phyloP scores from a whole-genome alignment of 768 basidiomycete genomes.

The Lepiota venenata region DNA sequence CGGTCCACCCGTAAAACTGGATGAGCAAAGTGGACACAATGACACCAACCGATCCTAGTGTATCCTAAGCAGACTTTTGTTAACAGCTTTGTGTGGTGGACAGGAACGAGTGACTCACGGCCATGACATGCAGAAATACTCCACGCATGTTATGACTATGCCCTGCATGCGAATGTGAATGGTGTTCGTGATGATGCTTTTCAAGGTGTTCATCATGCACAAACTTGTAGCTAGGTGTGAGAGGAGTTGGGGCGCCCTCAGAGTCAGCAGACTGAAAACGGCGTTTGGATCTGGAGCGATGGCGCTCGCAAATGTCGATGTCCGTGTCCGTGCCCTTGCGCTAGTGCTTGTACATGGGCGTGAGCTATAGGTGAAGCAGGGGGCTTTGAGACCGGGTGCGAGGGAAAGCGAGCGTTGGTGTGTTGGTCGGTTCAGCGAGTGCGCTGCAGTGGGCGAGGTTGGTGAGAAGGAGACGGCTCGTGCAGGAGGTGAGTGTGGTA shows the following conservation, averaged over 20 bases:
- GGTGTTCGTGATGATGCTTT: conserved; percentile 36
- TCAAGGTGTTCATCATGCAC: conserved; percentile 50
- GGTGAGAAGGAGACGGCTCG: conserved; percentile 21
- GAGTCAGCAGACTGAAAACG: conserved; percentile 22
- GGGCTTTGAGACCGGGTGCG: conserved; percentile 13
- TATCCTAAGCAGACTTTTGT: conserved; percentile 55
- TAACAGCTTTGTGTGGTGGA: background rate
- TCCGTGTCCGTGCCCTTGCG: conserved; percentile 11
- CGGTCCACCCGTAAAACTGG: conserved; percentile 96
- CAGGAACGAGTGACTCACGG: conserved; percentile 46
- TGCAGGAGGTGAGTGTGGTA: conserved; percentile 19
- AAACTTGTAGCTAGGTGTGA: conserved; percentile 63
- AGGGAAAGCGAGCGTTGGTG: conserved; percentile 15
- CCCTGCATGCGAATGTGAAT: conserved; percentile 53
- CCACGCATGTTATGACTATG: conserved; percentile 99
- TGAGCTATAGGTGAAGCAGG: conserved; percentile 5
- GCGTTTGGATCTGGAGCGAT: conserved; percentile 29
- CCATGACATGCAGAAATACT: conserved; percentile 97
- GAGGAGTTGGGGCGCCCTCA: conserved; percentile 40
- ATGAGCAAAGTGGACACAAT: conserved; percentile 96
- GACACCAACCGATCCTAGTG: conserved; percentile 95
- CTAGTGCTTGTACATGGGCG: background rate
- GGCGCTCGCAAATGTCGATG: conserved; percentile 18
- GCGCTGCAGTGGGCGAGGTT: conserved; percentile 20
- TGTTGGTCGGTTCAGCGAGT: conserved; percentile 19